A percentile compares a stretch with the other conserved stretches of the same genome.
Conservation (phyloP, 805 yeast species). For the Wickerhamomyces chambardii region DNA sequence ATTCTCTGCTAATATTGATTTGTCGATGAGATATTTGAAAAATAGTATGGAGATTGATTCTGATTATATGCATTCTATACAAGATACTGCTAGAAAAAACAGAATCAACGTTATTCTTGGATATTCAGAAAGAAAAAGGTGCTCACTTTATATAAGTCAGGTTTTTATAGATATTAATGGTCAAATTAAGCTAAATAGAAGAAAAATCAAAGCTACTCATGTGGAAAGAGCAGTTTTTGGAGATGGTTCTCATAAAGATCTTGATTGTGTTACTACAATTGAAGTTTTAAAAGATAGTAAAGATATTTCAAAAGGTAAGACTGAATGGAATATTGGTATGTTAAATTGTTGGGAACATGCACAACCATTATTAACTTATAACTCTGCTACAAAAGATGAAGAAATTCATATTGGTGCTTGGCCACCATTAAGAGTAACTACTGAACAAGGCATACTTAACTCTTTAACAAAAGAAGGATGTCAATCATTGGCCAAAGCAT, state of each 20-base stretch:
- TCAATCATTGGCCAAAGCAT: slow-evolving; percentile 5
- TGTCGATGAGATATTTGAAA: slow-evolving; percentile 1
- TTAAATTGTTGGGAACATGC: slow-evolving; percentile 16
- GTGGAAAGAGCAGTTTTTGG: slow-evolving; percentile 15
- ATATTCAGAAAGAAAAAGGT: slow-evolving; percentile 8
- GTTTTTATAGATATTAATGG: slow-evolving; percentile 1
- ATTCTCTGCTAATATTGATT: slow-evolving; percentile 3
- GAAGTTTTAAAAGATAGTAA: not conserved
- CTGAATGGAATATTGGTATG: slow-evolving; percentile 7
- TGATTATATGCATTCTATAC: not conserved
- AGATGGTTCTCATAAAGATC: slow-evolving; percentile 6
- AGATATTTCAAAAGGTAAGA: slow-evolving; percentile 1
- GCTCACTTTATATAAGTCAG: slow-evolving; percentile 11
- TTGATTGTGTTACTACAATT: slow-evolving; percentile 7
- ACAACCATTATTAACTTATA: slow-evolving; percentile 11
- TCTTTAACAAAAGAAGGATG: slow-evolving; percentile 1
- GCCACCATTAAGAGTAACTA: slow-evolving; percentile 1
- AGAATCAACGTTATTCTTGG: slow-evolving; percentile 4
- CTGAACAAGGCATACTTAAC: not conserved
- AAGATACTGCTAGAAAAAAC: slow-evolving; percentile 1
- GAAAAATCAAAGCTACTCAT: slow-evolving; percentile 17
- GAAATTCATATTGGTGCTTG: slow-evolving; percentile 14
- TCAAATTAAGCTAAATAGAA: slow-evolving; percentile 6
- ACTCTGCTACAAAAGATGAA: slow-evolving; percentile 9
- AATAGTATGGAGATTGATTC: slow-evolving; percentile 5